Evolutionary conservation across 2,329 filamentous ascomycete genomes (phyloP), one percentile per base, ranked within the genome.

Genomic region (Epichloe bromicola): DNA sequence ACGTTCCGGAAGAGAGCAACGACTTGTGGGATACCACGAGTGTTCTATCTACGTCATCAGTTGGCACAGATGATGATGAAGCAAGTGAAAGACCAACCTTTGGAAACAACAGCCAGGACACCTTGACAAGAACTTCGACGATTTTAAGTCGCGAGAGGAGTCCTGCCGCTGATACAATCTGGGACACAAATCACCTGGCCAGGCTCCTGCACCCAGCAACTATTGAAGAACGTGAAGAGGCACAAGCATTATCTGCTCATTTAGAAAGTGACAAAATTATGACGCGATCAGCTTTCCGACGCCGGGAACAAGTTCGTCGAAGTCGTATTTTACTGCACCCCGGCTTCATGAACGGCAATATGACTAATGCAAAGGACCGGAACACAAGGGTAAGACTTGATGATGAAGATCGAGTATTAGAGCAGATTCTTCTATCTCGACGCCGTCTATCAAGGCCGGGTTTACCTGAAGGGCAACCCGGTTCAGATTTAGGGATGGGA

Each of bases 201-300:
- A 78, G 83, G 23, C 80, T 97, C 0, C 79, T 98, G 7, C 82
- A 95, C 58, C 93, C 93, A 1, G 79, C 78, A 54, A 88, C 79
- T 34, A 75, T 79, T 0, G 86, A 90, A 54, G 86, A 94, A 56
- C 81, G 82, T 39, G 82, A 89, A 49, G 86, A 95, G 67, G 90
- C 93, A 0, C 79, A 80, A 49, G 78, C 89, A 1, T 76, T 97
- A 2, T 84, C 91, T 5, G 84, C 87, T 0, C 90, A 95, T 64
- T 74, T 97, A 1, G 73, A 77, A 51, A 83, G 80, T 53, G 73
- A 83, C 26, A 75, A 74, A 19, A 82, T 91, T 51, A 74, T 96
- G 70, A 98, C 93, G 2, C 83, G 93, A 40, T 86, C 87, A 14
- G 81, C 80, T 47, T 96, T 86, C 67, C 77, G 75, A 43, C 79